phyloP scores from a whole-genome alignment of 441 rosid species.

The Sinapis alba region DNA sequence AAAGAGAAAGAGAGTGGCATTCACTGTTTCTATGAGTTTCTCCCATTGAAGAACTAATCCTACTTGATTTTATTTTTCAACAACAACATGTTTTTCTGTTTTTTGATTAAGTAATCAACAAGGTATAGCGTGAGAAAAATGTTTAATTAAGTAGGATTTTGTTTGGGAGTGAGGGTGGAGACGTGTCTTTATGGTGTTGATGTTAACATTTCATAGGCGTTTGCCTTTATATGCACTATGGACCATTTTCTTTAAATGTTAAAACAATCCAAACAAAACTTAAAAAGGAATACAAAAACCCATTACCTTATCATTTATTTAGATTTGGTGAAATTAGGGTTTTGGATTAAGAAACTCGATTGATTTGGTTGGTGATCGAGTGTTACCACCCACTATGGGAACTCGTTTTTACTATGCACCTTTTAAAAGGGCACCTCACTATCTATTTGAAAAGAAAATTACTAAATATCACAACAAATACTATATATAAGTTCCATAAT shows the following conservation, averaged over 20 bases:
- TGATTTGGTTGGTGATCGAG: conserved; percentile 20
- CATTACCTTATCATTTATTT: conserved; percentile 33
- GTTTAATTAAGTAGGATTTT: conserved; percentile 31
- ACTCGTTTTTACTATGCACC: not conserved
- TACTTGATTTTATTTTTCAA: not conserved
- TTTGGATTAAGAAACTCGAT: conserved; percentile 15
- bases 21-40: conserved; percentile 81
- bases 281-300: conserved; percentile 12
- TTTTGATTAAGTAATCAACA: conserved; percentile 3
- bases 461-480: not conserved
- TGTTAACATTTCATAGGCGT: conserved; percentile 51
- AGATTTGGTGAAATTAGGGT: conserved; percentile 38
- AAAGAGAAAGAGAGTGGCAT: conserved; percentile 34
- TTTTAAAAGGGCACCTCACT: not conserved
- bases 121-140: not conserved
- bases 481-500: not conserved
- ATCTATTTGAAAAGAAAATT: not conserved
- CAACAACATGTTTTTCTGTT: not conserved
- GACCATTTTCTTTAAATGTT: conserved; percentile 48
- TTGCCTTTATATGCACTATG: conserved; percentile 56
- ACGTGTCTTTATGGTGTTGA: conserved; percentile 38
- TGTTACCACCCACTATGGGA: conserved; percentile 35
- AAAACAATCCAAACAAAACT: conserved; percentile 21
- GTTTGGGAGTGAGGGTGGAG: conserved; percentile 48
- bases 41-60: conserved; percentile 76